Evolutionary conservation across 805 yeast species (phyloP).

Genomic region (Torulaspora indica): DNA sequence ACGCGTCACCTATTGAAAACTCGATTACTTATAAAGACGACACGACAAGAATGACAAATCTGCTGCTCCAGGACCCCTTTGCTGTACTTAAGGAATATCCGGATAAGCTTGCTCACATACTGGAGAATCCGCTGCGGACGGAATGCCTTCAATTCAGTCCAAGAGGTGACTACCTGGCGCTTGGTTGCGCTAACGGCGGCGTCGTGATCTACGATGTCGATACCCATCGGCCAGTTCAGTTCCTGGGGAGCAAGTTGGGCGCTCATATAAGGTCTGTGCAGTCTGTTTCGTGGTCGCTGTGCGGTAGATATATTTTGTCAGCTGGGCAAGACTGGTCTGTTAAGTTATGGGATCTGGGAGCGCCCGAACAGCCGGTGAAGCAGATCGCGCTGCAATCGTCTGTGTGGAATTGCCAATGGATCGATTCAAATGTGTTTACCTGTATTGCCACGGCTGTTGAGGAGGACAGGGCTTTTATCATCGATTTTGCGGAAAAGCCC

Average conservation of each 20-base stretch:
- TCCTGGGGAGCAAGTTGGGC: constrained; percentile 45
- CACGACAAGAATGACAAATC: constrained; percentile 40
- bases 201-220: constrained; percentile 70
- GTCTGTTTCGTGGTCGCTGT: constrained; percentile 66
- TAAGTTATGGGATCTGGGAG: constrained; percentile 70
- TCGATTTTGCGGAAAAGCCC: constrained; percentile 20
- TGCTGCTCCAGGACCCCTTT: constrained; percentile 82
- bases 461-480: constrained; percentile 43
- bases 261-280: constrained; percentile 73
- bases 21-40: neutral
- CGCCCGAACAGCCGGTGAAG: constrained; percentile 38
- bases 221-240: constrained; percentile 40
- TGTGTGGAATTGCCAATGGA: constrained; percentile 51
- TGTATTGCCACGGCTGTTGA: constrained; percentile 66
- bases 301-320: constrained; percentile 64
- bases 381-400: constrained; percentile 59
- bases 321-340: constrained; percentile 80
- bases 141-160: constrained; percentile 64
- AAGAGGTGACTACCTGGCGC: constrained; percentile 81
- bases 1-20: constrained; percentile 10
- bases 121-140: constrained; percentile 56
- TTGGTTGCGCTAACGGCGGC: constrained; percentile 71
- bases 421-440: constrained; percentile 21
- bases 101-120: constrained; percentile 67
- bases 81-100: constrained; percentile 90